Evolutionary conservation across 805 yeast species (phyloP).

Genomic region (Wickerhamomyces queroliae): DNA sequence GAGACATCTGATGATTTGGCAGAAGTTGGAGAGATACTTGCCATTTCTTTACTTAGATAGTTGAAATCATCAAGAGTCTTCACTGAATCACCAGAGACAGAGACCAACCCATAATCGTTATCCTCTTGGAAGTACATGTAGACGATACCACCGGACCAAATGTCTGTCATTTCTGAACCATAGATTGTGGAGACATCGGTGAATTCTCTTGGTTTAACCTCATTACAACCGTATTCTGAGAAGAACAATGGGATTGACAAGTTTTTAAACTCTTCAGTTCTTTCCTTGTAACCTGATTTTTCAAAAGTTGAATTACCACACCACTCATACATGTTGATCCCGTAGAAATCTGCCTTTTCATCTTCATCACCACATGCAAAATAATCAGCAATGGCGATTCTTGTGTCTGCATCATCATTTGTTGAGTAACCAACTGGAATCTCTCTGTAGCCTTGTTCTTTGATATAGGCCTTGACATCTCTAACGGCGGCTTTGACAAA

Average conservation of each 20-base stretch:
- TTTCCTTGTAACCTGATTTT: slow-evolving; percentile 60
- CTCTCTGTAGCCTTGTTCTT: slow-evolving; percentile 53
- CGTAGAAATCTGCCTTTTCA: slow-evolving; percentile 67
- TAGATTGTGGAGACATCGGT: slow-evolving; percentile 68
- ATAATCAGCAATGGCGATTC: slow-evolving; percentile 71
- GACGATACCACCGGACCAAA: slow-evolving; percentile 93
- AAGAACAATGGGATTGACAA: slow-evolving; percentile 78
- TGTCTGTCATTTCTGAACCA: slow-evolving; percentile 70
- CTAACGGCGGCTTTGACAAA: slow-evolving; percentile 88
- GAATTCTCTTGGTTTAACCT: slow-evolving; percentile 66
- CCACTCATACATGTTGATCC: slow-evolving; percentile 87
- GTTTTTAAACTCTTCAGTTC: slow-evolving; percentile 69
- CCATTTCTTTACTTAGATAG: slow-evolving; percentile 50
- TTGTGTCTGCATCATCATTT: slow-evolving; percentile 68
- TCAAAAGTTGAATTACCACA: slow-evolving; percentile 62
- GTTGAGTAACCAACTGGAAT: slow-evolving; percentile 91
- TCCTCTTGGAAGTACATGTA: slow-evolving; percentile 87
- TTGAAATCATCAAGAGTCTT: slow-evolving; percentile 57
- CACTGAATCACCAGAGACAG: slow-evolving; percentile 43
- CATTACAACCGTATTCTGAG: slow-evolving; percentile 87
- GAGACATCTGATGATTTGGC: slow-evolving; percentile 32
- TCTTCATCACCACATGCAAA: slow-evolving; percentile 67
- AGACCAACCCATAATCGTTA: slow-evolving; percentile 76
- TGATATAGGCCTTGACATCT: slow-evolving; percentile 69
- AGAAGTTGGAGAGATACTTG: slow-evolving; percentile 43